Evolutionary conservation across 164 flowering plant genomes (phyloP), one percentile per base, ranked within the genome.

Genomic region (Chimonanthus praecox): DNA sequence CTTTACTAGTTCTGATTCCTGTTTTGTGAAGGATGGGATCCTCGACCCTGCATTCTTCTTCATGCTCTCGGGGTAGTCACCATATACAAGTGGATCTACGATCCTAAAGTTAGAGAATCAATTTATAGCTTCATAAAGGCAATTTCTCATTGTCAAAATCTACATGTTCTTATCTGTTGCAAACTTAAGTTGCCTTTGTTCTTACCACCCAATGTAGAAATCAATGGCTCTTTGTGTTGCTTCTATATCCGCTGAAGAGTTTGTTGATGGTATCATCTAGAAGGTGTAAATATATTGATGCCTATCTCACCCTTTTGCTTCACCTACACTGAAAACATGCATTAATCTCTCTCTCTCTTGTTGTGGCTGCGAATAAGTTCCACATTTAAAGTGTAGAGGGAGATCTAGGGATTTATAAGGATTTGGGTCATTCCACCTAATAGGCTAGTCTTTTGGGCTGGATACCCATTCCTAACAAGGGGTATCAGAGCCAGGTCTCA

Each of bases 31-130:
- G 45, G 79, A 73, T 9, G 94, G 93, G 15, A 93, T 43, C 71
- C 93, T 83, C 0, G 79, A 58, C 2, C 91, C 89, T 2, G 51
- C 90, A 47, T 49, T 82, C 71, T n/a, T n/a, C n/a, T 79, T 89
- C 94, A 90, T 88, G 72, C 64, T 67, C 33, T 76, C 69, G 0
- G 94, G 94, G 74, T 92, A 91, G 68, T 87, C 92, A 68, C 98
- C 98, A 75, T 58, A 77, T 9, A 85, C 76, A 70, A 91, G 54
- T 4, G 91, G 93, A 54, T 82, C 18, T 47, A 83, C 16, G 15
- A 66, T 66, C 68, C 68, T 66, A 45, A 15, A n/a, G 47, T 66
- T 44, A 15, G n/a, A 65, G 33, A n/a, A 65, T 18, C 43, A 18
- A 18, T 18, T 63, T 11, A 63, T 54, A 54, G 8, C 33, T 33